A percentile compares a stretch with the other conserved stretches of the same genome.
phyloP scores from a whole-genome alignment of 2,329 filamentous ascomycete genomes.

The Colletotrichum liaoningense region DNA sequence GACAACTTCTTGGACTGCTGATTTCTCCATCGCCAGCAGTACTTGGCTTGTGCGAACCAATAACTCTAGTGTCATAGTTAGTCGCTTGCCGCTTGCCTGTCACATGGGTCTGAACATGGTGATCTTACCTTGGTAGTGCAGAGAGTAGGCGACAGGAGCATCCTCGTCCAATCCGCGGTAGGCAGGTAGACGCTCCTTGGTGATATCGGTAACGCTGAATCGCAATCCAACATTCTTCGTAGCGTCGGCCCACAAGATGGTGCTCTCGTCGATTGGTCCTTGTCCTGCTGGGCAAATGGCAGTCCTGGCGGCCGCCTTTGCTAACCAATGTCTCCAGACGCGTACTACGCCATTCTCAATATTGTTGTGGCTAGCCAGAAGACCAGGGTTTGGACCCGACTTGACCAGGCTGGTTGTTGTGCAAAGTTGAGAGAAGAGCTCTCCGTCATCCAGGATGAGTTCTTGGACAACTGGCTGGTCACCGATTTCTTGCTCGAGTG shows the following conservation, averaged over 20 bases:
- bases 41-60: conserved; percentile 73
- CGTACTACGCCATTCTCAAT: conserved; percentile 76
- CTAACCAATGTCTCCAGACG: conserved; percentile 80
- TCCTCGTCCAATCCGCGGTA: conserved; percentile 71
- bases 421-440: conserved; percentile 81
- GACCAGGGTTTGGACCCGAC: conserved; percentile 67
- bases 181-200: conserved; percentile 60
- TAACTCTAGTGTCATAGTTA: conserved; percentile 65
- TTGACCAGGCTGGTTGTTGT: conserved; percentile 76
- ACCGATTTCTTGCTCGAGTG: conserved; percentile 42
- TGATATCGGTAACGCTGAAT: conserved; percentile 64
- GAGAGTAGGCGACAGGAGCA: conserved; percentile 73
- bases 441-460: conserved; percentile 74
- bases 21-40: conserved; percentile 74
- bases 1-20: conserved; percentile 68
- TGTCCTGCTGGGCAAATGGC: conserved; percentile 40
- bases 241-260: conserved; percentile 76
- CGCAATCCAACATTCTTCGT: conserved; percentile 74
- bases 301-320: conserved; percentile 60
- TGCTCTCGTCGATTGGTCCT: conserved; percentile 37
- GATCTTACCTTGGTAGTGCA: conserved; percentile 77
- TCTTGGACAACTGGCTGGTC: conserved; percentile 66
- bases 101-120: neutral
- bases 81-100: neutral
- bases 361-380: conserved; percentile 74